Evolutionary conservation across 306 rosid genomes (phyloP), one percentile per base, ranked within the genome.

Genomic region (Malus fusca): DNA sequence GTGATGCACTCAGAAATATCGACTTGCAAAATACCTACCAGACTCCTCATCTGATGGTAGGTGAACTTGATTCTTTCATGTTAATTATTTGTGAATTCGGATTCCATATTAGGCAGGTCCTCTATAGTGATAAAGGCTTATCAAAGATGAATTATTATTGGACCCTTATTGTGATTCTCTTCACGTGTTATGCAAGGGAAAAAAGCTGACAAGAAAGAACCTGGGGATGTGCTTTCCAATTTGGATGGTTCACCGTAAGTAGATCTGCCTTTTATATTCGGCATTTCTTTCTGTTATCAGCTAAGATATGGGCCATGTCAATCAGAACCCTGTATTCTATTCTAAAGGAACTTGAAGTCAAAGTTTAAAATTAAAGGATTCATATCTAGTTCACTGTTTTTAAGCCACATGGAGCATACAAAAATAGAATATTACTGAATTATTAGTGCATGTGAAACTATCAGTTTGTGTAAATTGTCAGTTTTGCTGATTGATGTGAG

Each of bases 241-340:
- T 82, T 90, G 62, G 99, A 90, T 66, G 89, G 97, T 77, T 92
- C 99, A 69, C 82, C 97, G 99, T 95, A 87, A 92, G 99, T 95
- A 78, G 68, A 74, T 31, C 79, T 85, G 42, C 73, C 53, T 12
- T 8, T 69, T 18, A 40, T 69, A 17, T 72, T n/a, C 30, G 30
- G 46, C 44, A 74, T 85, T 77, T 70, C 71, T 15, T 79, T 71
- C 37, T 58, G 22, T 51, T 82, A 59, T 69, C 58, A 46, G 69
- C 69, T 78, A 30, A 72, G 66, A 17, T 68, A 43, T 69, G 40
- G 28, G 56, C 64, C 52, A 55, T 75, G 37, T 46, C 56, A 68
- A 11, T 69, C n/a, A 70, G 61, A 17, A 52, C 59, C 48, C 56
- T 19, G 55, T 48, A 48, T 48, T 15, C 55, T 48, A 15, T 48